These are phyloP conservation scores for Petunia hybrid DNA, from an alignment of 305 asterid species.

Conservation along the genomic window DNA sequence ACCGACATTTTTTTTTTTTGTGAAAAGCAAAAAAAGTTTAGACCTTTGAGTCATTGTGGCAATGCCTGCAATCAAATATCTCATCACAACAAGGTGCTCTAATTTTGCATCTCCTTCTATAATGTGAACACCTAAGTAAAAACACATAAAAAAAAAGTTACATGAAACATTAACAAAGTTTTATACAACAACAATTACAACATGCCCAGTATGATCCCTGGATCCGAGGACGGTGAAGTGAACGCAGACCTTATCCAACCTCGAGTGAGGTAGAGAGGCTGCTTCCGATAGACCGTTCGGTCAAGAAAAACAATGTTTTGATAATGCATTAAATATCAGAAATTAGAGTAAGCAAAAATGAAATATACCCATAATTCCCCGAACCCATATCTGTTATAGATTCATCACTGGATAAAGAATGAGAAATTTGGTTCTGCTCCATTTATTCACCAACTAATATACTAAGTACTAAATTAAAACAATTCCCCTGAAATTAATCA, in stretches of 20 bases:
- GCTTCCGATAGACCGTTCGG: too few relatives aligned
- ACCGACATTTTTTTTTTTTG: too few relatives aligned
- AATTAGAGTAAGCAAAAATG: neutral
- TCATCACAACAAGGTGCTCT: constrained; percentile 79
- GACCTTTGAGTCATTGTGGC: constrained; percentile 86
- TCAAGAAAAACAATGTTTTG: too few relatives aligned
- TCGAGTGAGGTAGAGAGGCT: too few relatives aligned
- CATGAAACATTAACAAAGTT: neutral
- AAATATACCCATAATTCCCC: constrained; percentile 57
- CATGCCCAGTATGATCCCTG: too few relatives aligned
- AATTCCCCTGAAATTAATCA: neutral
- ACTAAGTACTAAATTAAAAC: neutral
- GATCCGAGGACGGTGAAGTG: too few relatives aligned
- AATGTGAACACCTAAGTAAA: constrained; percentile 71
- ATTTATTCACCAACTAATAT: constrained; percentile 30
- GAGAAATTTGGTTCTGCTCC: constrained; percentile 42
- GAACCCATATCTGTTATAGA: constrained; percentile 50
- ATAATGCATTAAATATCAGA: neutral
- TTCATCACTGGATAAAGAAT: constrained; percentile 41
- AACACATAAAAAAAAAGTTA: neutral
- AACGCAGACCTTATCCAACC: too few relatives aligned
- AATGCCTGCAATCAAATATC: constrained; percentile 81
- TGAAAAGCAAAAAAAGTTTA: neutral
- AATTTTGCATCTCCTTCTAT: constrained; percentile 77
- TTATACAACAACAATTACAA: too few relatives aligned